Evolutionary conservation across 305 asterid species (phyloP).

Genomic region (Fraxinus sp.): DNA sequence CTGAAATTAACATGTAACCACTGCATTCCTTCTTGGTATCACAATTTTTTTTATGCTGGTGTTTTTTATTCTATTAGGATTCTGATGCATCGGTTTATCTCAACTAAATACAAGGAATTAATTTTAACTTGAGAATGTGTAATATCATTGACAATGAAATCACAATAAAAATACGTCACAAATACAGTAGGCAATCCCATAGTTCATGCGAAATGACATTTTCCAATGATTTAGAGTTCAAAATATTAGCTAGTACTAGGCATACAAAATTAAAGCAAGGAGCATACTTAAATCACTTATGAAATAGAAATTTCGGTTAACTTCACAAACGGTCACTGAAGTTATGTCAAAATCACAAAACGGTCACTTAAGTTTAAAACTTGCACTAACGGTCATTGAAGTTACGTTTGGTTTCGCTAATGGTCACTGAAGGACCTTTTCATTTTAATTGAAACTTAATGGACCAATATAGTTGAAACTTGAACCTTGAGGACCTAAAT

Average conservation of each 20-base stretch:
- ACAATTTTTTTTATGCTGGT: neutral
- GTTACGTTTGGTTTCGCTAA: too few species aligned
- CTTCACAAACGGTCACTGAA: too few species aligned
- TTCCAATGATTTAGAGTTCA: neutral
- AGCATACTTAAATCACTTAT: neutral
- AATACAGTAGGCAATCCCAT: neutral
- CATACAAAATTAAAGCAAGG: neutral
- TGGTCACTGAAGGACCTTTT: too few species aligned
- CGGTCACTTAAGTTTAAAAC: too few species aligned
- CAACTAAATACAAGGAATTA: neutral
- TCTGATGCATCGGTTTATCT: neutral
- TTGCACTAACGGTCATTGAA: too few species aligned
- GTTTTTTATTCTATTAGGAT: slow-evolving; percentile 2
- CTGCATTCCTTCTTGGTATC: slow-evolving; percentile 2
- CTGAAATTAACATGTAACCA: slow-evolving; percentile 7
- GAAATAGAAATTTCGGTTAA: neutral
- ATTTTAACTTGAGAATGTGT: neutral
- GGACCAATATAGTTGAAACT: too few species aligned
- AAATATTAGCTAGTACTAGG: neutral
- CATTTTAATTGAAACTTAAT: too few species aligned
- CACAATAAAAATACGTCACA: neutral
- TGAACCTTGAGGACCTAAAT: too few species aligned
- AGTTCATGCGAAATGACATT: neutral
- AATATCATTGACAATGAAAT: neutral
- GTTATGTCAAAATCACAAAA: too few species aligned